Evolutionary conservation across 805 yeast genomes (phyloP), one percentile per base, ranked within the genome.

Genomic region (Komagataella ulmi): DNA sequence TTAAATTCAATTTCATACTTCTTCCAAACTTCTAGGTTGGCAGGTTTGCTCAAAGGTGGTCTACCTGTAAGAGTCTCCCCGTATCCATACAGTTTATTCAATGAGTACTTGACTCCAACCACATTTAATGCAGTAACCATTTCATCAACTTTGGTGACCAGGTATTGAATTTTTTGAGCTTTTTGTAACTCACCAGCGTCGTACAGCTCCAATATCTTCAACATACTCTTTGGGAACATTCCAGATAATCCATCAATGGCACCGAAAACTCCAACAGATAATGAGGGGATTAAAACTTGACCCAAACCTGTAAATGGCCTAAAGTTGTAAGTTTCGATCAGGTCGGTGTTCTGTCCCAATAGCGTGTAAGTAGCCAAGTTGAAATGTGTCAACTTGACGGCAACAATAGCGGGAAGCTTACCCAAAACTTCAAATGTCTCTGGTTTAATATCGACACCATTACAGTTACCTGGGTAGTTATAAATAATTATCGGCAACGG

Each of bases 231-330:
- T 54, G 82, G 82, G 64, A 68, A 75, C 3, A 76, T 77, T 43
- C 78, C 79, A 45, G 75, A 66, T 24, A 76, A 63, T 5, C 79
- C 82, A 58, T 76, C 81, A 53, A 77, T 71, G 14, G 79, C 68
- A 36, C 80, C 81, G 50, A 66, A 63, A 50, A 69, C 69, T 14
- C 79, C 79, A 19, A 74, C 70, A 1, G 70, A 53, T 48, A 74
- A 61, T n/a, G 71, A 72, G 21, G 81, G 80, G 36, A 75, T 60
- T 43, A 77, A 61, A 45, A 75, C 62, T 58, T 77, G 80, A 30
- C 80, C 80, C 17, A 75, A 65, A 12, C 82, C 82, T 6, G 79
- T 71, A 56, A 74, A 69, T 40, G 70, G 61, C 30, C 61, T 54
- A 64, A 77, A 77, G 55, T 72, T 65, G 55, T 68, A 68, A 4